A percentile compares a stretch with the other conserved stretches of the same genome.
Conservation (phyloP, 2,329 filamentous ascomycete genomes). For the Decorospora gaudefroyi region DNA sequence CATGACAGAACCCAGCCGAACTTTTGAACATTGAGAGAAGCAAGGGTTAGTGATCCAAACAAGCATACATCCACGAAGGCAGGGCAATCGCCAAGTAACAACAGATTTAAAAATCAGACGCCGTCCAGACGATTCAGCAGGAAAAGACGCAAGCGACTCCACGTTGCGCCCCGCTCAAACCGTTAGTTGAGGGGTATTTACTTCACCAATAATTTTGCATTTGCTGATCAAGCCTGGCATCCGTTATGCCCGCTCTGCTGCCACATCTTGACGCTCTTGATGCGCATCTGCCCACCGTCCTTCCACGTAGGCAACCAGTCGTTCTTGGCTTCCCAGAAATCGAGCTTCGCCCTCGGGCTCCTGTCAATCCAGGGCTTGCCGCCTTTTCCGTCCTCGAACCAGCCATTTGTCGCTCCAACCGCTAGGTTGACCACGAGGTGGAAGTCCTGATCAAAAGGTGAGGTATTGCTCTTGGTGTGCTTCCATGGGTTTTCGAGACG, state of each 20-base stretch:
- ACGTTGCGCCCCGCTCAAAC: too few species aligned
- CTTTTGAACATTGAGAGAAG: too few species aligned
- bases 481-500: conserved; percentile 67
- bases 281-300: conserved; percentile 63
- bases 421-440: conserved; percentile 77
- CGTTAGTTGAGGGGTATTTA: too few species aligned
- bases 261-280: conserved; percentile 67
- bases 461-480: conserved; percentile 62
- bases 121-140: too few species aligned
- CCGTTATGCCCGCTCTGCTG: conserved; percentile 56
- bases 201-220: too few species aligned
- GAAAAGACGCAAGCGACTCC: too few species aligned
- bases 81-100: too few species aligned
- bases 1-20: too few species aligned
- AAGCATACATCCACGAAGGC: not conserved
- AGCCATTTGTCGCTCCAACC: conserved; percentile 78
- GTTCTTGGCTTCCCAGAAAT: conserved; percentile 74
- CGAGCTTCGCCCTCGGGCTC: conserved; percentile 67
- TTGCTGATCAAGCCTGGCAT: conserved; percentile 37
- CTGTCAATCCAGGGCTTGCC: conserved; percentile 80
- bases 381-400: conserved; percentile 74
- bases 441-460: conserved; percentile 76
- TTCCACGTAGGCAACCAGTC: conserved; percentile 74
- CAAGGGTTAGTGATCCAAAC: not conserved
- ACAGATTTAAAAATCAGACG: too few species aligned